Conservation (phyloP, 108 stramenopile species). For the Epithemia pelagica region DNA sequence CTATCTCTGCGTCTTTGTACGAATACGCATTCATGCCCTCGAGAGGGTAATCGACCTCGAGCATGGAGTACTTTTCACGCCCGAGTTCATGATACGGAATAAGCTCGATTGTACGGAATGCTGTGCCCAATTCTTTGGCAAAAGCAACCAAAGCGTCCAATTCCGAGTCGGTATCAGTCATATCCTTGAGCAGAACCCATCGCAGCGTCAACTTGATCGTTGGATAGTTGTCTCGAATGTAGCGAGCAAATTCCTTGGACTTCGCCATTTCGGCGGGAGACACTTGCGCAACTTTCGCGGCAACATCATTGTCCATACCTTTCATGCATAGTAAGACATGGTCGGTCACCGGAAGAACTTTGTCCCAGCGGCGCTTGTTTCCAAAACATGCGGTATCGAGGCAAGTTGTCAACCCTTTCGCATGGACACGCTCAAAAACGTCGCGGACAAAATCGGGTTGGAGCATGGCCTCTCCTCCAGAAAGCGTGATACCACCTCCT, state of each 20-base stretch:
- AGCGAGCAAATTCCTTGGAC: constrained; percentile 41
- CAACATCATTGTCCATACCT: constrained; percentile 49
- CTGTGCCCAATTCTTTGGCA: constrained; percentile 41
- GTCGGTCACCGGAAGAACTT: constrained; percentile 45
- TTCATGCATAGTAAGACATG: constrained; percentile 54
- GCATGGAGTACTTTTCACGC: constrained; percentile 41
- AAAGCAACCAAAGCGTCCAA: constrained; percentile 36
- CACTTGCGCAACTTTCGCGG: constrained; percentile 32
- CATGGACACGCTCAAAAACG: constrained; percentile 36
- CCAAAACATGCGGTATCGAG: constrained; percentile 58
- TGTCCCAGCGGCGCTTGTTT: constrained; percentile 35
- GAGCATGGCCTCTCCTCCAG: constrained; percentile 55
- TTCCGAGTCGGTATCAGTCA: constrained; percentile 55
- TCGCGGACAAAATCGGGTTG: constrained; percentile 47
- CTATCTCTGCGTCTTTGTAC: constrained; percentile 33
- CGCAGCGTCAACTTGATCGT: constrained; percentile 37
- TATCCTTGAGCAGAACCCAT: constrained; percentile 50
- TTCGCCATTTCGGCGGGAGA: constrained; percentile 24
- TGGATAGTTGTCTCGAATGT: constrained; percentile 44
- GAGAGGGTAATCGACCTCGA: constrained; percentile 32
- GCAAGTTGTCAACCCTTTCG: constrained; percentile 51
- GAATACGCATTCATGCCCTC: constrained; percentile 39
- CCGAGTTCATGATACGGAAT: constrained; percentile 59
- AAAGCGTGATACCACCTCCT: constrained; percentile 50
- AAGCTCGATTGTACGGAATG: constrained; percentile 43